phyloP scores from a whole-genome alignment of 495 filamentous ascomycete species.

The Tuber microsphaerosporum region DNA sequence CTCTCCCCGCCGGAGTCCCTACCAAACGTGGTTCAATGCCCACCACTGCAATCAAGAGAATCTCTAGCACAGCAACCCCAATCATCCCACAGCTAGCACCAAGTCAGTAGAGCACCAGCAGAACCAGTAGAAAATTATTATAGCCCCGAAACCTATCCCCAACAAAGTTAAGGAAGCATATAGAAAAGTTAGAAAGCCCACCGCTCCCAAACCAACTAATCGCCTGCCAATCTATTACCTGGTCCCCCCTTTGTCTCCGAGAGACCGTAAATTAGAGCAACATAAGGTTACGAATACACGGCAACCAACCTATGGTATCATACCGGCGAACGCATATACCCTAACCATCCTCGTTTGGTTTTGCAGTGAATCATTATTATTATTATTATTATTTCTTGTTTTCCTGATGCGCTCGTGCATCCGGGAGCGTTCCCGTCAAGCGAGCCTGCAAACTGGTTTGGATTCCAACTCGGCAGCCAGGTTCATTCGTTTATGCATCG shows the following conservation, averaged over 20 bases:
- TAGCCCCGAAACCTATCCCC: not conserved
- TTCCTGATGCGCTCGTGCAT: not conserved
- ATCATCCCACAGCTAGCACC: not conserved
- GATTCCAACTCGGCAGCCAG: not conserved
- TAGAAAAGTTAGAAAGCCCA: not conserved
- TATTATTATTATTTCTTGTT: not conserved
- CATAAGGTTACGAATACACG: not conserved
- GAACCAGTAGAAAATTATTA: not conserved
- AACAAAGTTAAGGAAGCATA: not conserved
- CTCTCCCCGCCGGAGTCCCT: not conserved
- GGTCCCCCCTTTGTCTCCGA: not conserved
- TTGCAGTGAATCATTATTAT: not conserved
- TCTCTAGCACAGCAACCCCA: not conserved
- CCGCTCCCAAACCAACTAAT: not conserved
- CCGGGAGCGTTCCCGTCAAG: conserved; percentile 5
- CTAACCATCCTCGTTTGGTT: not conserved
- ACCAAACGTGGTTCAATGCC: not conserved
- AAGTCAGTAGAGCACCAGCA: not conserved
- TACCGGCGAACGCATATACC: not conserved
- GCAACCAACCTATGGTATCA: not conserved
- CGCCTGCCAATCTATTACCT: not conserved
- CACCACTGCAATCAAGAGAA: not conserved
- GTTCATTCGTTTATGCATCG: not conserved
- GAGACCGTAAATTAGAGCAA: not conserved
- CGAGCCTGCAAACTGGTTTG: conserved; percentile 1